Conservation (phyloP, 2,329 filamentous ascomycete genomes). For the Trichoderma koningiopsis region DNA sequence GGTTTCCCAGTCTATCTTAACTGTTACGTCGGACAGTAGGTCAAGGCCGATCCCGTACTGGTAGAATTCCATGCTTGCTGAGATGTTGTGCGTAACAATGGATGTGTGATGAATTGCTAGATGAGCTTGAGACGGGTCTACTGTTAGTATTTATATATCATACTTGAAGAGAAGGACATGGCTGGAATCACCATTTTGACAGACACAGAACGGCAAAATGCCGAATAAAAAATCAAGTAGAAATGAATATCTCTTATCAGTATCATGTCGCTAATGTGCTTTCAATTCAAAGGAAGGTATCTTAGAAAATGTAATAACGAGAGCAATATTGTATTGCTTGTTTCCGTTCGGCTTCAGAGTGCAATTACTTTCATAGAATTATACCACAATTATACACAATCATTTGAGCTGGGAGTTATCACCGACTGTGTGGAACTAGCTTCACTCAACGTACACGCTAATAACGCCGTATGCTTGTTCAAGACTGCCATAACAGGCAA, state of each 20-base stretch:
- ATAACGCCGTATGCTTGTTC: neutral
- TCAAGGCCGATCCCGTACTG: no score
- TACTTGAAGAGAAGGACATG: neutral
- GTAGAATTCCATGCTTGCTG: no score
- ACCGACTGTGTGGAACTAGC: no score
- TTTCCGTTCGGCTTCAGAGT: no score
- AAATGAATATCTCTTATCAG: neutral
- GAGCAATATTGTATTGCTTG: neutral
- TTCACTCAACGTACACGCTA: no score
- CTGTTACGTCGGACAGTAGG: no score
- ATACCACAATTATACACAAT: neutral
- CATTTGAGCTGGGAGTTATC: neutral
- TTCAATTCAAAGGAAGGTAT: neutral
- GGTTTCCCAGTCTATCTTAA: no score
- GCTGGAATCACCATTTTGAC: neutral
- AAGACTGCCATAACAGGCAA: neutral
- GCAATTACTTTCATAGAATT: neutral
- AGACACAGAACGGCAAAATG: neutral
- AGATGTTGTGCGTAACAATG: neutral
- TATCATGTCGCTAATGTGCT: neutral
- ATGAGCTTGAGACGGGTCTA: neutral
- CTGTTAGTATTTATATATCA: neutral
- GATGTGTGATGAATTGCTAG: neutral
- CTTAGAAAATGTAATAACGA: neutral
- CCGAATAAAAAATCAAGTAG: neutral